Percentiles rank a stretch among this genome's conserved stretches.
These are phyloP conservation scores for Hymenoscyphus fructigenus DNA, from an alignment of 2,329 filamentous ascomycete species.

Conservation along the genomic window DNA sequence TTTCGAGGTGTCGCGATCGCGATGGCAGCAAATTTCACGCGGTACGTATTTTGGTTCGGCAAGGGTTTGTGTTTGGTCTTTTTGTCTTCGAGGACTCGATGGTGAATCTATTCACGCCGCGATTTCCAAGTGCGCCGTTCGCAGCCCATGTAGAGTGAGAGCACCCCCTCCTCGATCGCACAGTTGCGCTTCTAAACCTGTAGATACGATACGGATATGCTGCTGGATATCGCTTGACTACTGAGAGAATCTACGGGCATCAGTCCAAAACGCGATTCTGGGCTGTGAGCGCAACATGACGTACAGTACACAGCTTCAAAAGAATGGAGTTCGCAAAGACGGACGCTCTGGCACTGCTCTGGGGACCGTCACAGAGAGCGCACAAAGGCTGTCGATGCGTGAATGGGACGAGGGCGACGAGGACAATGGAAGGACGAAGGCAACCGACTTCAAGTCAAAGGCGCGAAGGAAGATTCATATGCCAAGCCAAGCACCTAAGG, in stretches of 20 bases:
- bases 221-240: constrained; percentile 27
- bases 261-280: constrained; percentile 32
- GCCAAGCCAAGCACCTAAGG: background rate
- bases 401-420: constrained; percentile 20
- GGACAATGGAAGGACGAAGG: no score
- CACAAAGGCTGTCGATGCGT: constrained; percentile 36
- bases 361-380: constrained; percentile 33
- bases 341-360: constrained; percentile 36
- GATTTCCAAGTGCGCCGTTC: constrained; percentile 18
- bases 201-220: constrained; percentile 20
- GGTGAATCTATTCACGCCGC: constrained; percentile 17
- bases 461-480: constrained; percentile 1
- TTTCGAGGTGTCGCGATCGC: constrained; percentile 4
- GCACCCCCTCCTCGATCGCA: constrained; percentile 18
- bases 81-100: constrained; percentile 13
- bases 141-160: constrained; percentile 23
- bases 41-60: constrained; percentile 3
- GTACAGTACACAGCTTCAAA: constrained; percentile 31
- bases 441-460: background rate
- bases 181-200: constrained; percentile 14
- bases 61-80: constrained; percentile 16
- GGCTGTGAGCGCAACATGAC: constrained; percentile 27
- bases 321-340: constrained; percentile 31
- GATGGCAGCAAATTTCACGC: constrained; percentile 11
- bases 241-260: constrained; percentile 30